These are phyloP conservation scores for Inosperma sp. DNA, from an alignment of 768 basidiomycete genomes.

Conservation along the genomic window DNA sequence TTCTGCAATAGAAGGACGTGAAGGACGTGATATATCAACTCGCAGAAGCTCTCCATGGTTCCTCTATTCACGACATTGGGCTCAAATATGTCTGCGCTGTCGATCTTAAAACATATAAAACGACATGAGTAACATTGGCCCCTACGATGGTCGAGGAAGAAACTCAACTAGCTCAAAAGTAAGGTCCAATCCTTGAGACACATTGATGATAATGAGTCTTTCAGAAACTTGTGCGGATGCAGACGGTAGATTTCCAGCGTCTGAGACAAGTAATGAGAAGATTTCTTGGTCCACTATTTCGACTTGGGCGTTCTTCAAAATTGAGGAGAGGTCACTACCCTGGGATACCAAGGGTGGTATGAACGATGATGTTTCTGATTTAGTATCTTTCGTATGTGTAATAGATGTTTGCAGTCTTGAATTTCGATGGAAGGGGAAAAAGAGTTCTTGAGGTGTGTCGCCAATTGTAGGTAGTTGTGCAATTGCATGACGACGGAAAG, in stretches of 20 bases:
- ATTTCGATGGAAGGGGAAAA: conserved; percentile 62
- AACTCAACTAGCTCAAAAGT: conserved; percentile 66
- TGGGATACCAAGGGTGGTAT: conserved; percentile 25
- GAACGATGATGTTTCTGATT: conserved; percentile 28
- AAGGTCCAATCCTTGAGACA: conserved; percentile 65
- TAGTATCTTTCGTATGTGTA: conserved; percentile 30
- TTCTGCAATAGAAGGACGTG: conserved; percentile 60
- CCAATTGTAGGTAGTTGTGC: conserved; percentile 57
- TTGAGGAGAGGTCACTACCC: conserved; percentile 41
- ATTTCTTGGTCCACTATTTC: conserved; percentile 81
- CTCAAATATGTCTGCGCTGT: conserved; percentile 7
- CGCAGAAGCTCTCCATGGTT: conserved; percentile 40
- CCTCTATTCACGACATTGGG: conserved; percentile 14
- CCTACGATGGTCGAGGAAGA: too few relatives aligned
- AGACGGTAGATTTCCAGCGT: conserved; percentile 72
- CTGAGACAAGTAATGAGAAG: conserved; percentile 65
- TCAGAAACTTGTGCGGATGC: conserved; percentile 78
- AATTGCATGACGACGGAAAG: conserved; percentile 65
- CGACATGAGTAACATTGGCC: background rate
- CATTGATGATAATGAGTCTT: conserved; percentile 68
- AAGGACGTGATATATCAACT: conserved; percentile 63
- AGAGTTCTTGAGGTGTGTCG: conserved; percentile 38
- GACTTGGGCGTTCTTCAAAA: conserved; percentile 55
- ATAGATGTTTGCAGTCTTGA: conserved; percentile 63
- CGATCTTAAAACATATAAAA: conserved; percentile 12